These are phyloP conservation scores for Papiliotrema flavescens DNA, from an alignment of 1,284 basidiomycete species.

Conservation along the genomic window DNA sequence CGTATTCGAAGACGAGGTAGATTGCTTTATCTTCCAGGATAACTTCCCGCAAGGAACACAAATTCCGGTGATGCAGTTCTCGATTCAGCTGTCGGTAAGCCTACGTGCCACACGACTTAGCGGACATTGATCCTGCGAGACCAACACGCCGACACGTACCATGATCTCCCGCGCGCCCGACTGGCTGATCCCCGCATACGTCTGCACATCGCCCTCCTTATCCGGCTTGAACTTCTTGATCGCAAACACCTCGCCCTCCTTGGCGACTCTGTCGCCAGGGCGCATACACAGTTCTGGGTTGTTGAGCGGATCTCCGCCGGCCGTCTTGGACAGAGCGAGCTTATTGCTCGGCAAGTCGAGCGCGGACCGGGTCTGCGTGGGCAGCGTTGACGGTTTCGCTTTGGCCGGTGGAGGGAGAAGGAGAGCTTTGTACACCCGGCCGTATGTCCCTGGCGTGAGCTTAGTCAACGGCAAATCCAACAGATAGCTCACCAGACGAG, in stretches of 20 bases:
- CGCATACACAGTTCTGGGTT: constrained; percentile 47
- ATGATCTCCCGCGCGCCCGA: constrained; percentile 89
- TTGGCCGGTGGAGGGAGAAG: constrained; percentile 35
- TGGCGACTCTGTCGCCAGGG: constrained; percentile 58
- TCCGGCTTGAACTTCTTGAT: constrained; percentile 99
- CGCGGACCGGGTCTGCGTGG: constrained; percentile 28
- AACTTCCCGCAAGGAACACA: constrained; percentile 87
- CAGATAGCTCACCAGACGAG: constrained; percentile 61
- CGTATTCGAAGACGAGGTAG: constrained; percentile 98
- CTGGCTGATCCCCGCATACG: constrained; percentile 96
- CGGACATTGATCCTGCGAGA: not conserved
- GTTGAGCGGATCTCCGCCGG: constrained; percentile 24
- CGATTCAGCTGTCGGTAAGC: constrained; percentile 64
- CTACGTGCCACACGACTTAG: not conserved
- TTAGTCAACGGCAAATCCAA: no score
- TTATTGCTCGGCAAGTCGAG: constrained; percentile 23
- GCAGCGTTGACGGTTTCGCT: constrained; percentile 10
- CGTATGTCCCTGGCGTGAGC: constrained; percentile 72
- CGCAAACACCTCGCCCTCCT: constrained; percentile 68
- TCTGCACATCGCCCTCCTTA: constrained; percentile 89
- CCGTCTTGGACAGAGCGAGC: not conserved
- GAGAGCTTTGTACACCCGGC: constrained; percentile 94
- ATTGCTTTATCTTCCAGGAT: constrained; percentile 97
- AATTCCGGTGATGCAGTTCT: constrained; percentile 88
- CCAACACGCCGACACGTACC: constrained; percentile 55